Percentiles rank a stretch among this genome's conserved stretches.
Conservation (phyloP, 2,329 filamentous ascomycete genomes). For the Trichoderma sp. region DNA sequence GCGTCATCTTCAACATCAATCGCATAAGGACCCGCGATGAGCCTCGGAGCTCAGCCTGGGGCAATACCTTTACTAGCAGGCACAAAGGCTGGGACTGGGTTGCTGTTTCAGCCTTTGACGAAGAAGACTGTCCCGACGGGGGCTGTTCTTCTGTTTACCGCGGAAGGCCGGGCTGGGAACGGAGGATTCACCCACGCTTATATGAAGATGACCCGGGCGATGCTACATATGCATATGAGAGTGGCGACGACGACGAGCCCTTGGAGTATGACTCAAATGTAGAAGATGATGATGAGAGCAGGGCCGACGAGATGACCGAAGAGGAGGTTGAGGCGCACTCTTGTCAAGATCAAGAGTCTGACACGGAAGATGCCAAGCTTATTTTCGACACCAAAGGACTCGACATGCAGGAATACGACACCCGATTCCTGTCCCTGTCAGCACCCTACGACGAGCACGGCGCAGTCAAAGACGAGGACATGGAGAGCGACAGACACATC, state of each 20-base stretch:
- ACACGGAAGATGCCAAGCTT: neutral
- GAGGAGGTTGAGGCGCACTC: neutral
- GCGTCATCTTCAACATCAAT: conserved; percentile 36
- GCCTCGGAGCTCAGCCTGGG: conserved; percentile 29
- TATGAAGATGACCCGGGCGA: conserved; percentile 5
- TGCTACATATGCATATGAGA: conserved; percentile 17
- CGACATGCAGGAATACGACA: neutral
- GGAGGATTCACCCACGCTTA: neutral
- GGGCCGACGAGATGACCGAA: neutral
- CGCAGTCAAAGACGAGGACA: conserved; percentile 5
- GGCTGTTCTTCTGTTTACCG: conserved; percentile 25
- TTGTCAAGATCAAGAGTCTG: neutral
- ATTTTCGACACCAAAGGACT: neutral
- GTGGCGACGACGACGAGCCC: conserved; percentile 1
- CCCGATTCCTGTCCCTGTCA: conserved; percentile 14
- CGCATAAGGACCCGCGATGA: conserved; percentile 31
- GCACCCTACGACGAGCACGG: conserved; percentile 21
- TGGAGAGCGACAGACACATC: neutral
- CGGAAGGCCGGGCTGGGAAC: neutral
- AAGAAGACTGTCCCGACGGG: conserved; percentile 6
- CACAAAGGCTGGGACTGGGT: conserved; percentile 17
- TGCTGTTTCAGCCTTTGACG: neutral
- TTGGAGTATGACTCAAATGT: conserved; percentile 17
- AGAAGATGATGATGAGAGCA: neutral
- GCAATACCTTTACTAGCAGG: neutral